A percentile compares a stretch with the other conserved stretches of the same genome.
Evolutionary conservation across 2,329 filamentous ascomycete genomes (phyloP).

Genomic region (Uncinocarpus reesii): DNA sequence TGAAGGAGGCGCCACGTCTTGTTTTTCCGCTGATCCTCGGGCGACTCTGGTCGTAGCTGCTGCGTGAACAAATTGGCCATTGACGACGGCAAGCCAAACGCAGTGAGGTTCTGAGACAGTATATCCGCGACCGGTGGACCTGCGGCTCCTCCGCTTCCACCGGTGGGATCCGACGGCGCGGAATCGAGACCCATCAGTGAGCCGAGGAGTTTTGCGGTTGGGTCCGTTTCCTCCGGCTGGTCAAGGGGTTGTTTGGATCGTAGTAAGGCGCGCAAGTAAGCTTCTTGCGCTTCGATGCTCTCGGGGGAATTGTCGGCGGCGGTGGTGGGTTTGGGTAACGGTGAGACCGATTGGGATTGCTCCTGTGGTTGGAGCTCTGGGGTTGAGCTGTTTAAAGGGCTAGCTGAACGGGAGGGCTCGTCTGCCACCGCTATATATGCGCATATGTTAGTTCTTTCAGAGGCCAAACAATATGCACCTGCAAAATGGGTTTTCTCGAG

Average conservation of each 20-base stretch:
- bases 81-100: slow-evolving; percentile 37
- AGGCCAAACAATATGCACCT: not conserved
- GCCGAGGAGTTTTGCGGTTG: slow-evolving; percentile 30
- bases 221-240: slow-evolving; percentile 23
- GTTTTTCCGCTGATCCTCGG: slow-evolving; percentile 28
- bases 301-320: slow-evolving; percentile 25
- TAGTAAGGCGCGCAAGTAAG: slow-evolving; percentile 35
- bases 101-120: slow-evolving; percentile 26
- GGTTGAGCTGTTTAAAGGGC: slow-evolving; percentile 9
- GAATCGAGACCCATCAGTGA: slow-evolving; percentile 25
- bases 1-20: slow-evolving; percentile 49
- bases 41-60: slow-evolving; percentile 30
- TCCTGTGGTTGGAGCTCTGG: slow-evolving; percentile 15
- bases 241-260: slow-evolving; percentile 23
- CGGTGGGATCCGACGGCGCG: slow-evolving; percentile 18
- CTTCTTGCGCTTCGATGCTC: slow-evolving; percentile 33
- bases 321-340: slow-evolving; percentile 14
- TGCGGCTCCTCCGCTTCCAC: slow-evolving; percentile 15
- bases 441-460: not conserved
- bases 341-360: slow-evolving; percentile 15
- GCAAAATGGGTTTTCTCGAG: not conserved
- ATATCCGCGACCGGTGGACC: slow-evolving; percentile 17
- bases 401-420: slow-evolving; percentile 17
- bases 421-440: slow-evolving; percentile 19
- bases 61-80: slow-evolving; percentile 31